Base-by-base conservation (phyloP, 345 rosid genomes). In the Camelina neglecta region DNA sequence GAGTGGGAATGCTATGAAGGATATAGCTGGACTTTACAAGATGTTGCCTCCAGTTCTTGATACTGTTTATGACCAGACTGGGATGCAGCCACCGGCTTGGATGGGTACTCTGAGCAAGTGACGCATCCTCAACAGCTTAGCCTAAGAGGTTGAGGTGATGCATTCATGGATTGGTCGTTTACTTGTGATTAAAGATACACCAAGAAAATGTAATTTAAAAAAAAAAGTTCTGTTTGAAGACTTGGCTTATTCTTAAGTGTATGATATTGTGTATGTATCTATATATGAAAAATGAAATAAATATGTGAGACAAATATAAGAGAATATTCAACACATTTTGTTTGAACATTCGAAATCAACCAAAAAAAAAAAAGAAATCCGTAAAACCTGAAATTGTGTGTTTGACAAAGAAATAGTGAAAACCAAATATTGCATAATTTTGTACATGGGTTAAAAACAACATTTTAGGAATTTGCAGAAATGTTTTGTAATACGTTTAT, bases 21-120 rank as follows among this genome's bases (percentile, higher is more conserved):
- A 90, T 72, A 49, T 93, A 54, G 89, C 94, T n/a, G 90, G 93
- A 11, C 82, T 93, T 38, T 90, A 87, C 56, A 80, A 79, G 67
- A 83, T 82, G 96, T 50, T 90, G 79, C 96, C 94, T 18, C 94
- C 96, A 0, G 79, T 93, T 83, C 78, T 93, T 8, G 78, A 86
- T 66, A 93, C 95, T 6, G 96, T 93, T 63, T 82, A 93, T 3
- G 90, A 93, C 15, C 96, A 90, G 60, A 93, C 93, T 0, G 95
- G 93, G 42, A 90, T 89, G 94, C 79, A 74, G 3, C 98, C 95
- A 8, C 90, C 98, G 2, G 48, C 89, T 1, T 93, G 89, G 90
- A 66, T 93, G 48, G 94, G 88, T 51, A 72, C 80, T 7, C 47
- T 86, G 16, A 67, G 35, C 62, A 71, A 65, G 63, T 60, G 57